phyloP scores from a whole-genome alignment of 495 filamentous ascomycete genomes.

The Neurospora sp. region DNA sequence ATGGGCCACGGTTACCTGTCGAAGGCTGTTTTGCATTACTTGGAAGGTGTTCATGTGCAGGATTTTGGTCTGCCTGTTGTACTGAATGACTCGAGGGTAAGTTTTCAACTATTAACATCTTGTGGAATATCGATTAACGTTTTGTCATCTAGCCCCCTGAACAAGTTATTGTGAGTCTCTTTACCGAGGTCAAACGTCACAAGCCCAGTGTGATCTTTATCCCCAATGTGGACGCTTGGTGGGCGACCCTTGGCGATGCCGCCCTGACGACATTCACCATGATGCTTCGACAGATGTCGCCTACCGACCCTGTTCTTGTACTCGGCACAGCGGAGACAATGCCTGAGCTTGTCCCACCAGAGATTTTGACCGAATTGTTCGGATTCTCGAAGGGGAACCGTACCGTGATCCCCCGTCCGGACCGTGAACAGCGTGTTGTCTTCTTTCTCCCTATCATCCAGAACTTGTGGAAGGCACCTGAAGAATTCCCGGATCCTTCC shows the following conservation, averaged over 20 bases:
- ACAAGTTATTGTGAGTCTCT: constrained; percentile 78
- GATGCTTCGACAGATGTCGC: constrained; percentile 64
- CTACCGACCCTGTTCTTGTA: constrained; percentile 80
- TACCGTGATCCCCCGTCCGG: constrained; percentile 56
- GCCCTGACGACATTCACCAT: constrained; percentile 66
- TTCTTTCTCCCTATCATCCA: constrained; percentile 67
- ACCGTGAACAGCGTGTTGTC: constrained; percentile 50
- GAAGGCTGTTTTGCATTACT: constrained; percentile 73
- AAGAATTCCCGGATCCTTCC: constrained; percentile 75
- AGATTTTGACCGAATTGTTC: constrained; percentile 69
- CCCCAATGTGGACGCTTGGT: constrained; percentile 83
- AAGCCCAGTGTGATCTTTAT: constrained; percentile 96
- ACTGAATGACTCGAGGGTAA: constrained; percentile 47
- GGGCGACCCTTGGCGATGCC: constrained; percentile 50
- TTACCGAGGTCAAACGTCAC: constrained; percentile 83
- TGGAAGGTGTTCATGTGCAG: constrained; percentile 90
- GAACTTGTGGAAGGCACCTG: constrained; percentile 65
- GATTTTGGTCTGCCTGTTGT: constrained; percentile 86
- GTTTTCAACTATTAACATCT: constrained; percentile 32
- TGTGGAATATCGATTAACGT: constrained; percentile 14
- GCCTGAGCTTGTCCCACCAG: constrained; percentile 38
- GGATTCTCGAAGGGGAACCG: constrained; percentile 71
- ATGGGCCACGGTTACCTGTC: constrained; percentile 95
- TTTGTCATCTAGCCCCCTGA: constrained; percentile 51
- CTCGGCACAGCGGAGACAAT: constrained; percentile 68